Evolutionary conservation across 305 asterid species (phyloP), one percentile per base, ranked within the genome.

Genomic region (Solanum hybrid): DNA sequence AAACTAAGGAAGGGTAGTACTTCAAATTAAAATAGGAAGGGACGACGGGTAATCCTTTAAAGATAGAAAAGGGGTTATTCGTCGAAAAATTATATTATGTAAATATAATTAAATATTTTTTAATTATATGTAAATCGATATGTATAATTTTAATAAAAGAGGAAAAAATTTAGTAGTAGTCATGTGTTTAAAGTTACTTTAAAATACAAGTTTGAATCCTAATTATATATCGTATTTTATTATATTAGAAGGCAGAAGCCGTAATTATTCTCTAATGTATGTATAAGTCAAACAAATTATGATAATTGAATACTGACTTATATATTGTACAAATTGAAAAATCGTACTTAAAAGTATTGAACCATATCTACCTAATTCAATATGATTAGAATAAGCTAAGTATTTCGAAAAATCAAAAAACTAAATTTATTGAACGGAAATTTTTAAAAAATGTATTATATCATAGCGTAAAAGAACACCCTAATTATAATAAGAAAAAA

Each of bases 61-160:
- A 57, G n/a, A 0, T 0, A 7, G 1, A 0, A 51, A 51, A 51
- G n/a, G 1, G 10, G 24, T 15, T 57, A 3, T 6, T 17, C 10
- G 70, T 57, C 2, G 0, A 57, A 17, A 57, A 51, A 51, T 51
- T 51, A 51, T 0, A 51, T 17, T 51, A 51, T 15, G 10, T 17
- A 51, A 17, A 51, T 51, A 51, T 51, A 15, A 51, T 8, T 0
- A 17, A 17, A 61, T 20, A 2, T 9, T 9, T 65, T 61, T 22
- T 68, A 68, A 61, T 68, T 72, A 26, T 26, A 72, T 72, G 14
- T 72, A 72, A 26, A 72, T 12, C 3, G 0, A 10, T 5, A 12
- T 1, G 4, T 57, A 57, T 57, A 57, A 17, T 72, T 26, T 22
- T 26, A 11, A 11, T 12, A 26, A 72, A 24, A 72, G 14, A 26